Evolutionary conservation across 805 yeast genomes (phyloP).

Genomic region (Suhomyces emberorum): DNA sequence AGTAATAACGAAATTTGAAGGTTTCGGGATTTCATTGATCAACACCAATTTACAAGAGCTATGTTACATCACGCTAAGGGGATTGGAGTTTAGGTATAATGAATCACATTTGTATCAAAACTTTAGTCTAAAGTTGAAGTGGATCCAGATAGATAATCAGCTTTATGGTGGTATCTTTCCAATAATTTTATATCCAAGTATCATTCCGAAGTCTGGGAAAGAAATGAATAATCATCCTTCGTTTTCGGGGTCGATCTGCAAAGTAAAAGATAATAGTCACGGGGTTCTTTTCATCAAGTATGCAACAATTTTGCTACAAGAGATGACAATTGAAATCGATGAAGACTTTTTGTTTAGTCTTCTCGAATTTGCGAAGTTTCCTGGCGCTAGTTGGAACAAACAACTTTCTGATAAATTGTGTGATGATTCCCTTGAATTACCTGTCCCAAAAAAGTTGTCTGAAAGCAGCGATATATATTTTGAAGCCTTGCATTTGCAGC

Average conservation of each 20-base stretch:
- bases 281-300: slow-evolving; percentile 89
- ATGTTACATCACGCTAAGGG: slow-evolving; percentile 77
- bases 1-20: slow-evolving; percentile 67
- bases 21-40: slow-evolving; percentile 83
- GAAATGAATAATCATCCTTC: slow-evolving; percentile 91
- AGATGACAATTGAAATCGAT: slow-evolving; percentile 87
- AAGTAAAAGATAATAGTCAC: slow-evolving; percentile 83
- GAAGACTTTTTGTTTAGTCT: slow-evolving; percentile 87
- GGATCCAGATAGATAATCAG: slow-evolving; percentile 95
- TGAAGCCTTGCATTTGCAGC: slow-evolving; percentile 90
- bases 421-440: slow-evolving; percentile 61
- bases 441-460: slow-evolving; percentile 59
- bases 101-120: slow-evolving; percentile 85
- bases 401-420: slow-evolving; percentile 48
- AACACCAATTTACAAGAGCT: slow-evolving; percentile 71
- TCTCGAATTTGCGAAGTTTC: slow-evolving; percentile 73
- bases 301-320: slow-evolving; percentile 86
- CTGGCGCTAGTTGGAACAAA: slow-evolving; percentile 75
- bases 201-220: slow-evolving; percentile 75
- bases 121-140: slow-evolving; percentile 74
- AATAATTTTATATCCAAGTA: slow-evolving; percentile 84
- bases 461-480: slow-evolving; percentile 78
- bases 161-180: slow-evolving; percentile 86
- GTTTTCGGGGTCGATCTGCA: slow-evolving; percentile 78
- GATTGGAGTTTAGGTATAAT: slow-evolving; percentile 74